Evolutionary conservation across 2,329 filamentous ascomycete species (phyloP).

Genomic region (Aspergillus aculeatinus): DNA sequence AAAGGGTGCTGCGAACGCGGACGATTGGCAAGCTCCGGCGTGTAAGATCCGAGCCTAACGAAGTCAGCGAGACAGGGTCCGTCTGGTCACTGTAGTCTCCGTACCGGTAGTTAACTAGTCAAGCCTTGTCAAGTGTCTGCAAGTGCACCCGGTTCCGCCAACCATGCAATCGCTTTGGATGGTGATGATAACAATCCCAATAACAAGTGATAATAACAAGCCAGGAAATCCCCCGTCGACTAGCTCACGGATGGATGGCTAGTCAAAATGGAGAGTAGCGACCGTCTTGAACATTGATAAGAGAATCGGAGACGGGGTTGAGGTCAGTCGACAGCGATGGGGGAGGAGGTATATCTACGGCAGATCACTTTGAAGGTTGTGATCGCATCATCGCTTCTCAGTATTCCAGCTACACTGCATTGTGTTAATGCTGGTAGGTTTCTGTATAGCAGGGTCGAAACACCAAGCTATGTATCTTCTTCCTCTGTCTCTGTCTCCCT

Average conservation of each 20-base stretch:
- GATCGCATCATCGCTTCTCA: neutral
- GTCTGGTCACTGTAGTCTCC: too few relatives aligned
- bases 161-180: neutral
- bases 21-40: neutral
- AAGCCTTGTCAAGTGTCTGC: slow-evolving; percentile 3
- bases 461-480: neutral
- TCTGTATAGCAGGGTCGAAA: neutral
- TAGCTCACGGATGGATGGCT: neutral
- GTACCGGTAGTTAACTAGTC: neutral
- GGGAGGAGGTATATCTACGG: neutral
- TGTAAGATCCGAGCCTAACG: neutral
- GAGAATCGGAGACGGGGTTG: neutral
- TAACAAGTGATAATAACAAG: neutral
- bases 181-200: neutral
- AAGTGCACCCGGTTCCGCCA: neutral
- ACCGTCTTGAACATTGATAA: neutral
- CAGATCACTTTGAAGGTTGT: neutral
- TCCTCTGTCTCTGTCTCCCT: neutral
- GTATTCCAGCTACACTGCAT: neutral
- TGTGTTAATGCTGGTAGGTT: neutral
- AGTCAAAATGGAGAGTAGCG: neutral
- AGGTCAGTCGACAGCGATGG: neutral
- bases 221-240: neutral
- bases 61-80: neutral
- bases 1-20: neutral